Evolutionary conservation across 2,329 filamentous ascomycete genomes (phyloP).

Genomic region (Talaromyces albobiverticillius): DNA sequence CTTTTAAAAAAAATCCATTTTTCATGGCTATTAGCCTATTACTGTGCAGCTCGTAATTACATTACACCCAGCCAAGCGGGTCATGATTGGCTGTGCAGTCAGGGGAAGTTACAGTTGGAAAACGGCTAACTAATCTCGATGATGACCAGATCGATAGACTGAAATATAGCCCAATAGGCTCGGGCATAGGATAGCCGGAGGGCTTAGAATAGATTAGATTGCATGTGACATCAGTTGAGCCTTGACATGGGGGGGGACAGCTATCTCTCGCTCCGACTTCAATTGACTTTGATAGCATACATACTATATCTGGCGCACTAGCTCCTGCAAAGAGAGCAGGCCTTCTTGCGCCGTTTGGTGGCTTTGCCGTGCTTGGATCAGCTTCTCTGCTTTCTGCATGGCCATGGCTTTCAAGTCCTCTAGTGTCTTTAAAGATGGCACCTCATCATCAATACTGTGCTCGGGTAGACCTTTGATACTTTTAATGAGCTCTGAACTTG

Average conservation of each 20-base stretch:
- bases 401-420: constrained; percentile 36
- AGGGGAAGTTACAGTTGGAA: neutral
- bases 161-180: neutral
- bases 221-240: no score
- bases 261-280: no score
- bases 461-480: constrained; percentile 16
- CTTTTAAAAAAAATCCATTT: no score
- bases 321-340: constrained; percentile 40
- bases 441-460: constrained; percentile 14
- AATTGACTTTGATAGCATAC: neutral
- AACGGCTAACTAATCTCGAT: neutral
- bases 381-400: constrained; percentile 32
- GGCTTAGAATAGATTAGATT: neutral
- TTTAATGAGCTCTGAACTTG: constrained; percentile 24
- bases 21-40: no score
- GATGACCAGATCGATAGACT: neutral
- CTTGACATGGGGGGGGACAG: no score
- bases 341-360: constrained; percentile 28
- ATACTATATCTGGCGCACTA: constrained; percentile 30
- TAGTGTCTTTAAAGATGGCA: constrained; percentile 24
- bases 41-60: neutral
- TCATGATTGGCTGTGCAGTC: neutral
- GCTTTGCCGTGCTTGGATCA: constrained; percentile 28
- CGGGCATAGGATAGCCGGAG: neutral
- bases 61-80: neutral